phyloP scores from a whole-genome alignment of 352 stramenopile species.

The Phytophthora podocarpi region DNA sequence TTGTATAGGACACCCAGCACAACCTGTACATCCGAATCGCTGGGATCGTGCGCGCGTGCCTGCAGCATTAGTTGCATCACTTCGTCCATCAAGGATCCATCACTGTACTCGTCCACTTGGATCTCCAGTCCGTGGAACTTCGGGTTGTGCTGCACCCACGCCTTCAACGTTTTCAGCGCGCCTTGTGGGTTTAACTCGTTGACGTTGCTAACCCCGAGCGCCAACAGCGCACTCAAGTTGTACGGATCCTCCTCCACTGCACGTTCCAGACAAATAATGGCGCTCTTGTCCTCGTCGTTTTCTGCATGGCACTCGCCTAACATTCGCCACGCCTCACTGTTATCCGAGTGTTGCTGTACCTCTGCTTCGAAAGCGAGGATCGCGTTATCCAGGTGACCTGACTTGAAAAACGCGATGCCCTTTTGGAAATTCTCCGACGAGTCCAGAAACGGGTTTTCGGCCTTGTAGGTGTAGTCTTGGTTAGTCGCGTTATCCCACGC shows the following conservation, averaged over 20 bases:
- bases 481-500: slow-evolving; percentile 60
- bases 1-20: slow-evolving; percentile 98
- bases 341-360: slow-evolving; percentile 92
- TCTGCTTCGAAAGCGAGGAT: slow-evolving; percentile 96
- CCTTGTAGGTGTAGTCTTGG: slow-evolving; percentile 77
- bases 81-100: slow-evolving; percentile 92
- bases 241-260: slow-evolving; percentile 96
- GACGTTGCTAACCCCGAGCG: slow-evolving; percentile 95
- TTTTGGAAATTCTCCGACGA: slow-evolving; percentile 76
- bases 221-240: slow-evolving; percentile 92
- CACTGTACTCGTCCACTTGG: slow-evolving; percentile 86
- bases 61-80: slow-evolving; percentile 96
- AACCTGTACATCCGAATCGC: slow-evolving; percentile 84
- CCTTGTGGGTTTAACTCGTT: slow-evolving; percentile 96
- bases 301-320: slow-evolving; percentile 95
- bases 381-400: slow-evolving; percentile 91
- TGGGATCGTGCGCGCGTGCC: slow-evolving; percentile 77
- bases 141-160: slow-evolving; percentile 97
- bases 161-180: slow-evolving; percentile 93
- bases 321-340: slow-evolving; percentile 95
- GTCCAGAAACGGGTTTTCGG: slow-evolving; percentile 74
- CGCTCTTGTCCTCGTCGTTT: slow-evolving; percentile 96
- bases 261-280: slow-evolving; percentile 94
- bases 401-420: slow-evolving; percentile 85
- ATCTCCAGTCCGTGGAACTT: slow-evolving; percentile 96